Conservation (phyloP, 768 basidiomycete species). For the Hericium coralloides region DNA sequence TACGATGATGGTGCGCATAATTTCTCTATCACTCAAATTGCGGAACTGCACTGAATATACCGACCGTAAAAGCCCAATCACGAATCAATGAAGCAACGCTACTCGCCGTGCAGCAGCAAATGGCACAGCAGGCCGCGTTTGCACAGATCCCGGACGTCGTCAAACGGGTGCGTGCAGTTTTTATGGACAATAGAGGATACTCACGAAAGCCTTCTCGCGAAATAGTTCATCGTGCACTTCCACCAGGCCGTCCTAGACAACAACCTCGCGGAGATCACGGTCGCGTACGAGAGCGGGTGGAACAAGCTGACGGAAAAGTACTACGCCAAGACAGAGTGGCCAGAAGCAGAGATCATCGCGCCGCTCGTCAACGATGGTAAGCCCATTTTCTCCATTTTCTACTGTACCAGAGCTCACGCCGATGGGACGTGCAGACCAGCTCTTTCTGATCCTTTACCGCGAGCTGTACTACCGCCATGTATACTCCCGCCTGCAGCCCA, state of each 20-base stretch:
- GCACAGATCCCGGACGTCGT: slow-evolving; percentile 82
- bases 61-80: slow-evolving; percentile 33
- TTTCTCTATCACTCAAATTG: neutral
- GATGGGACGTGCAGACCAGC: slow-evolving; percentile 50
- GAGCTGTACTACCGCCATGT: slow-evolving; percentile 95
- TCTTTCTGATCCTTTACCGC: slow-evolving; percentile 94
- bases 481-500: slow-evolving; percentile 89
- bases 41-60: neutral
- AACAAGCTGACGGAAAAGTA: slow-evolving; percentile 94
- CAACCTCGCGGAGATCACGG: slow-evolving; percentile 83
- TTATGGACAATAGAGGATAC: neutral
- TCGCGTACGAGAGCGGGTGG: slow-evolving; percentile 96
- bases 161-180: slow-evolving; percentile 54
- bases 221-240: slow-evolving; percentile 89
- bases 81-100: slow-evolving; percentile 66
- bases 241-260: slow-evolving; percentile 89
- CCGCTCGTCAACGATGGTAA: slow-evolving; percentile 88
- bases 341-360: slow-evolving; percentile 91
- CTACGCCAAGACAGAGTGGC: slow-evolving; percentile 93
- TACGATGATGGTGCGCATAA: slow-evolving; percentile 53
- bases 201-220: slow-evolving; percentile 4
- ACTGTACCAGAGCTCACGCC: neutral
- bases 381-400: slow-evolving; percentile 16
- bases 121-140: slow-evolving; percentile 77
- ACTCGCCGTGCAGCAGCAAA: slow-evolving; percentile 71